Evolutionary conservation across 768 basidiomycete species (phyloP).

Genomic region (Tulasnella calospora): DNA sequence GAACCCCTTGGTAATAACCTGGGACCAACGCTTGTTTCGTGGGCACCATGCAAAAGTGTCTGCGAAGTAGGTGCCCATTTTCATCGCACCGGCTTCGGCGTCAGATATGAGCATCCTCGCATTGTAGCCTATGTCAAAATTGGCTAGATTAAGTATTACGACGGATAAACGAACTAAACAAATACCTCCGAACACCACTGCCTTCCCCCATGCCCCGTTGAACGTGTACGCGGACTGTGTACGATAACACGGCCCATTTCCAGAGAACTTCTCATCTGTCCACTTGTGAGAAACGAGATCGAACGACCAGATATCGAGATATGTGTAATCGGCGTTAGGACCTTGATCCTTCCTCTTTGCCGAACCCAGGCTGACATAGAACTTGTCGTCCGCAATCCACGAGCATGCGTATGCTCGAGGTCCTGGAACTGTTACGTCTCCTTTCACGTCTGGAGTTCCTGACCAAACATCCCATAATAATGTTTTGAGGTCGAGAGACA

Average conservation of each 20-base stretch:
- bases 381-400: slow-evolving; percentile 38
- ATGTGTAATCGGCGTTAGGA: slow-evolving; percentile 30
- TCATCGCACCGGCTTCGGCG: neutral
- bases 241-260: slow-evolving; percentile 39
- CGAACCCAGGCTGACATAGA: slow-evolving; percentile 39
- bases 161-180: neutral
- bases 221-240: slow-evolving; percentile 38
- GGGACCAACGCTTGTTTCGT: slow-evolving; percentile 36
- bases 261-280: slow-evolving; percentile 37
- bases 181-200: slow-evolving; percentile 43
- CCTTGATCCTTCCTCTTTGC: slow-evolving; percentile 33
- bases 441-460: slow-evolving; percentile 26
- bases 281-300: slow-evolving; percentile 35
- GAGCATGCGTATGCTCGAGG: slow-evolving; percentile 37
- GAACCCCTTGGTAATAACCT: slow-evolving; percentile 42
- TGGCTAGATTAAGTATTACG: neutral
- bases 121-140: neutral
- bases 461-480: slow-evolving; percentile 36
- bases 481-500: slow-evolving; percentile 39
- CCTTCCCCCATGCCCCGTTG: slow-evolving; percentile 37
- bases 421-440: slow-evolving; percentile 35
- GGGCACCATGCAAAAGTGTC: slow-evolving; percentile 41
- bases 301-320: slow-evolving; percentile 41
- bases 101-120: neutral
- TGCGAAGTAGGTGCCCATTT: slow-evolving; percentile 40